phyloP scores from a whole-genome alignment of 371 early-diverging fungal genomes.

The Mucor lusitanicus region DNA sequence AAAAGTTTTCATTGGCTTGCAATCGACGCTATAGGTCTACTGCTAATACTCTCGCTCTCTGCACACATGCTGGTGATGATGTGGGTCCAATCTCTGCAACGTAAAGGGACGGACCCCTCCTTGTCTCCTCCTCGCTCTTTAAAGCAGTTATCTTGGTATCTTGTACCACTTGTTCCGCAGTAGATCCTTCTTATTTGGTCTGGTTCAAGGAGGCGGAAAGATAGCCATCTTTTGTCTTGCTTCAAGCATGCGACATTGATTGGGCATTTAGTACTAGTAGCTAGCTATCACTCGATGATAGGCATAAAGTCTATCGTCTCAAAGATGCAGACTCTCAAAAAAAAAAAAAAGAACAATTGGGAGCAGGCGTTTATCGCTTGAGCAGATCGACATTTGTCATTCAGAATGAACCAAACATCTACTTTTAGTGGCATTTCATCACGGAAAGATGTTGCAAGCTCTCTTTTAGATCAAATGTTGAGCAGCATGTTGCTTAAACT shows the following conservation, averaged over 20 bases:
- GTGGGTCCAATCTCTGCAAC: not conserved
- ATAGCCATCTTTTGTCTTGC: not conserved
- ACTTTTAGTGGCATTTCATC: not conserved
- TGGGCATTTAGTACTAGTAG: not conserved
- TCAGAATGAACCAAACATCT: not conserved
- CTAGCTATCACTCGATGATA: not conserved
- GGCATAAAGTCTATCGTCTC: not conserved
- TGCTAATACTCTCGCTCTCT: not conserved
- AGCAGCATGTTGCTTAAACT: not conserved
- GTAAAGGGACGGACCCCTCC: not conserved
- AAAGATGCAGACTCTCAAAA: not conserved
- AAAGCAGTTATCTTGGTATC: not conserved
- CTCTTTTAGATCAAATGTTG: not conserved
- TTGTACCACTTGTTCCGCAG: not conserved
- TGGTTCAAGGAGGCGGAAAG: not conserved
- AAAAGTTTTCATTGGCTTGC: slow-evolving; percentile 2
- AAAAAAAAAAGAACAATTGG: not conserved
- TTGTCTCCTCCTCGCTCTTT: not conserved
- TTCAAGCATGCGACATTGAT: not conserved
- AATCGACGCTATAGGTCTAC: not conserved
- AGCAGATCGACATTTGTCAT: not conserved
- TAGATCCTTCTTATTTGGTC: not conserved
- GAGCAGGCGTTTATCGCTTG: not conserved
- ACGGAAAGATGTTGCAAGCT: not conserved
- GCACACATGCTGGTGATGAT: not conserved